A percentile compares a stretch with the other conserved stretches of the same genome.
Evolutionary conservation across 2,329 filamentous ascomycete genomes (phyloP).

Genomic region (Polytolypa hystricis): DNA sequence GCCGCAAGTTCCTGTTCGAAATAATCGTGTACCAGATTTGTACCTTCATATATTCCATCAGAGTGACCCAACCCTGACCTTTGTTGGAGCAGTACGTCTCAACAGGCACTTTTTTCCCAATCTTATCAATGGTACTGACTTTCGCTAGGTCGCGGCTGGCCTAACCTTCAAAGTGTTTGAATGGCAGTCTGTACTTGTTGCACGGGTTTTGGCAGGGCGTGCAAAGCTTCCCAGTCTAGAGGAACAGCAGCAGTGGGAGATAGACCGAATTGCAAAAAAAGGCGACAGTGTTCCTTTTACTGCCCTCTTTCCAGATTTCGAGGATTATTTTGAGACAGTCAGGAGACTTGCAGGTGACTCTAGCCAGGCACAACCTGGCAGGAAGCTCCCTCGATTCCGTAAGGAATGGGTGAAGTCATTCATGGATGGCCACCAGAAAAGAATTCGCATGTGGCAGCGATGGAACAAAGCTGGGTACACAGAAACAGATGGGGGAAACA

Average conservation of each 20-base stretch:
- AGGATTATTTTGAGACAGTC: constrained; percentile 51
- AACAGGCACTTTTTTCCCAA: too few species aligned
- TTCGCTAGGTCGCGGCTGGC: constrained; percentile 24
- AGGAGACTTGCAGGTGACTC: constrained; percentile 34
- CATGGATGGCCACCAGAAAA: constrained; percentile 43
- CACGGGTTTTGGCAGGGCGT: constrained; percentile 46
- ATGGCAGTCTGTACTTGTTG: constrained; percentile 55
- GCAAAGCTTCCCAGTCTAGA: constrained; percentile 38
- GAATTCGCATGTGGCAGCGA: constrained; percentile 48
- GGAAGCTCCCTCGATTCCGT: constrained; percentile 34
- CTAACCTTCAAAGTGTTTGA: constrained; percentile 60
- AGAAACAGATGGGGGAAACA: background rate
- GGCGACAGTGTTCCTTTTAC: constrained; percentile 50
- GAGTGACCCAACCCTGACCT: constrained; percentile 63
- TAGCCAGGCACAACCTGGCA: constrained; percentile 25
- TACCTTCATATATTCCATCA: constrained; percentile 73
- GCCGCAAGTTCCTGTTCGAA: constrained; percentile 42
- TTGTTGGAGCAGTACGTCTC: constrained; percentile 43
- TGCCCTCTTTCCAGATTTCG: constrained; percentile 50
- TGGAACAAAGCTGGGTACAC: too few species aligned
- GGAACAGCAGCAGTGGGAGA: constrained; percentile 48
- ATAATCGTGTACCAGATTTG: constrained; percentile 56
- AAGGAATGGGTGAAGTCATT: constrained; percentile 35
- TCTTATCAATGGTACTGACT: background rate
- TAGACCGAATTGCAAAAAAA: constrained; percentile 39